Evolutionary conservation across 176 grass and related monocot genomes (phyloP).

Genomic region (Bonia amplexicaulis): DNA sequence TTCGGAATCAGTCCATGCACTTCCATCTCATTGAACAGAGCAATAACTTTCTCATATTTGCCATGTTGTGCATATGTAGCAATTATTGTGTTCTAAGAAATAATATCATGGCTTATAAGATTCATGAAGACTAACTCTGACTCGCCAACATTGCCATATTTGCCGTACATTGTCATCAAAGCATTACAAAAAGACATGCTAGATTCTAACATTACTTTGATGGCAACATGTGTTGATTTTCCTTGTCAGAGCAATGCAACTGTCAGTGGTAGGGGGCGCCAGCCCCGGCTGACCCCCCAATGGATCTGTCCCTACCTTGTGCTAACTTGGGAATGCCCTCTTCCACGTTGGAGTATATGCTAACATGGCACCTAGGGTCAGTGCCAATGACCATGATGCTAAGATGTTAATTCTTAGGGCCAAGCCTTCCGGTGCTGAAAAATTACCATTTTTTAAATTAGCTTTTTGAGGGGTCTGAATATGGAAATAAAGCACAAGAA

Average conservation of each 20-base stretch:
- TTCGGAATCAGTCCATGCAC: conserved; percentile 36
- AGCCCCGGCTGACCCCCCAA: no score
- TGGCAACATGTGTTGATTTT: conserved; percentile 52
- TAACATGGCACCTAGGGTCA: no score
- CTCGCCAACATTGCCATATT: conserved; percentile 60
- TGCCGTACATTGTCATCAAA: conserved; percentile 89
- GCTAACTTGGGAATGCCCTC: no score
- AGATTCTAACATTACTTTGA: conserved; percentile 72
- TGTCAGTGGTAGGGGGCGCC: no score
- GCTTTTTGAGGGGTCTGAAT: no score
- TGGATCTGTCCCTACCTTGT: no score
- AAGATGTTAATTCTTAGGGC: no score
- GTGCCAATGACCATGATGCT: no score
- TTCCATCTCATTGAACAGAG: conserved; percentile 76
- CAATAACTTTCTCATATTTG: conserved; percentile 54
- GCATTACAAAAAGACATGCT: conserved; percentile 59
- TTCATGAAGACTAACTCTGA: conserved; percentile 58
- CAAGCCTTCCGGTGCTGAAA: no score
- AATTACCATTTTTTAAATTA: no score
- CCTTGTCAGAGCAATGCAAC: conserved; percentile 71
- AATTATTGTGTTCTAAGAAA: conserved; percentile 85
- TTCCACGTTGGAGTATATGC: no score
- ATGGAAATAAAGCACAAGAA: no score
- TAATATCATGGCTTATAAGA: conserved; percentile 41
- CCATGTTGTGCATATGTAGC: conserved; percentile 80